These are phyloP conservation scores for Alternaria arbusti DNA, from an alignment of 2,329 filamentous ascomycete species.

Conservation along the genomic window DNA sequence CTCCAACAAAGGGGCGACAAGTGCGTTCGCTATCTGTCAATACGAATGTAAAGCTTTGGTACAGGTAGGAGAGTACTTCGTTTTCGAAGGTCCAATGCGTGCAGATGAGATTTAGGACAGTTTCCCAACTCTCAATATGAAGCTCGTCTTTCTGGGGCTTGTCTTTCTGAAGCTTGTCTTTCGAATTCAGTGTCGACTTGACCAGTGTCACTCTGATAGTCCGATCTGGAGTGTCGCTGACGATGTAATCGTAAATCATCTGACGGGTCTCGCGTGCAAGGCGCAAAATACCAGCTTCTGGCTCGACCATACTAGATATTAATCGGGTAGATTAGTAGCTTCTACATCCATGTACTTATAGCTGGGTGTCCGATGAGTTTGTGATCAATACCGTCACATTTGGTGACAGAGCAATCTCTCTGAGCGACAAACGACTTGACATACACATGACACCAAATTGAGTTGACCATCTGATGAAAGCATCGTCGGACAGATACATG, in stretches of 20 bases:
- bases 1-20: background rate
- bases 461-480: background rate
- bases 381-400: background rate
- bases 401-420: background rate
- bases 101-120: background rate
- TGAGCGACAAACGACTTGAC: background rate
- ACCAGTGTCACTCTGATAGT: background rate
- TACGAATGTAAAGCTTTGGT: background rate
- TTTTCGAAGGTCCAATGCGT: background rate
- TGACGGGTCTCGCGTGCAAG: background rate
- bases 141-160: background rate
- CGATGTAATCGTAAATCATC: background rate
- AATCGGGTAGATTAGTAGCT: background rate
- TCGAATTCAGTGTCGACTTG: background rate
- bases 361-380: background rate
- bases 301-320: background rate
- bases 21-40: background rate
- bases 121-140: background rate
- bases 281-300: background rate
- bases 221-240: background rate
- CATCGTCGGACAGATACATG: background rate
- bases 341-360: background rate
- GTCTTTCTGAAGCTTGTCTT: background rate
- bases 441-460: background rate
- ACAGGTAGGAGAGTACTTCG: background rate